Conservation (phyloP, 75 land plant species). For the Adiantum capillusveneris region DNA sequence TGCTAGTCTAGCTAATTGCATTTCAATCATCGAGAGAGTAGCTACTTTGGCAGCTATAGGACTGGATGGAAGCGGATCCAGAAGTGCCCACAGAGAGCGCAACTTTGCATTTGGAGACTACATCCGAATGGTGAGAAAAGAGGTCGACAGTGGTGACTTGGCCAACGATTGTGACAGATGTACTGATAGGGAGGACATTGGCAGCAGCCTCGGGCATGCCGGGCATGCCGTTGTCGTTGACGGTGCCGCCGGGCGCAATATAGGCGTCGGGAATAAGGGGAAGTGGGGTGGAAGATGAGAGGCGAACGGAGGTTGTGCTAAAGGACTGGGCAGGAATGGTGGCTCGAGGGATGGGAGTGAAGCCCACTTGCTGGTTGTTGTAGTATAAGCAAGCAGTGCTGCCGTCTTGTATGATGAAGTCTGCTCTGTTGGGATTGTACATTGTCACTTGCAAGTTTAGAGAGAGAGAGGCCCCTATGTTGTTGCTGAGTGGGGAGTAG, state of each 20-base stretch:
- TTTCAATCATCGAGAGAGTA: slow-evolving; percentile 4
- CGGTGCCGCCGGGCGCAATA: neutral
- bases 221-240: neutral
- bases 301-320: neutral
- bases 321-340: slow-evolving; percentile 3
- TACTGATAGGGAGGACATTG: neutral
- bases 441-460: slow-evolving; percentile 4
- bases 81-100: neutral
- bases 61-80: neutral
- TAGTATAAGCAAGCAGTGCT: slow-evolving; percentile 7
- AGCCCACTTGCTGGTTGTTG: slow-evolving; percentile 1
- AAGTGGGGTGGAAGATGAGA: neutral
- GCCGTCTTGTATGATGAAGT: slow-evolving; percentile 1
- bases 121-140: slow-evolving; percentile 6
- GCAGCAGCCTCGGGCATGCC: neutral
- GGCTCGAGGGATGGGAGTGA: neutral
- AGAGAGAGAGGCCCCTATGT: neutral
- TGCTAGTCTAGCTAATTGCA: no score
- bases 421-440: slow-evolving; percentile 8
- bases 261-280: neutral
- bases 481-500: no score
- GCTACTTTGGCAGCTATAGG: slow-evolving; percentile 1
- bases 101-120: slow-evolving; percentile 3
- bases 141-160: slow-evolving; percentile 2
- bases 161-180: slow-evolving; percentile 4